These are phyloP conservation scores for Cicer chorassanicum DNA, from an alignment of 306 rosid species.

Conservation along the genomic window DNA sequence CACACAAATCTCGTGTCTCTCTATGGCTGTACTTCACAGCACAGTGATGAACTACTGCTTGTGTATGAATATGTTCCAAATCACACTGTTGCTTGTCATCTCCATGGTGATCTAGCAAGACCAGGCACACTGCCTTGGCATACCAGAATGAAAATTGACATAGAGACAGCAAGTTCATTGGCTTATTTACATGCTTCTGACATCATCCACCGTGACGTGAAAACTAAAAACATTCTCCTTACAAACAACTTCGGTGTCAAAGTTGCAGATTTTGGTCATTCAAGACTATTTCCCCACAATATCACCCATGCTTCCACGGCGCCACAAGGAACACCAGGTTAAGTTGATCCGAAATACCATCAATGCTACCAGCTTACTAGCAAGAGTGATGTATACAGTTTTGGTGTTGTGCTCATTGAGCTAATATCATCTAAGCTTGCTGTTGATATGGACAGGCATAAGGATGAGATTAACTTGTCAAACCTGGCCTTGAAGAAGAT, in stretches of 20 bases:
- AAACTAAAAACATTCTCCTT: conserved; percentile 56
- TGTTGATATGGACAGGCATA: conserved; percentile 61
- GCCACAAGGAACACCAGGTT: conserved; percentile 55
- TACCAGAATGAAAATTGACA: conserved; percentile 62
- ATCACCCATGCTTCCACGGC: conserved; percentile 52
- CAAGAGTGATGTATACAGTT: conserved; percentile 58
- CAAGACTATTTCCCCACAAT: conserved; percentile 42
- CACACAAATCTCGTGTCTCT: conserved; percentile 73
- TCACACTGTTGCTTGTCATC: conserved; percentile 77
- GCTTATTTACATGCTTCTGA: conserved; percentile 79
- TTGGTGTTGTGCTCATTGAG: conserved; percentile 57
- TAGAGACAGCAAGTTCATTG: conserved; percentile 72
- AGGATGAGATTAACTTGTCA: conserved; percentile 69
- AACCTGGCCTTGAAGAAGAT: conserved; percentile 68
- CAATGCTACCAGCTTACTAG: conserved; percentile 40
- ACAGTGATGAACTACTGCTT: conserved; percentile 61
- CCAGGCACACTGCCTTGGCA: conserved; percentile 44
- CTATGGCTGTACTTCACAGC: conserved; percentile 75
- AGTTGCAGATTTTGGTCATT: conserved; percentile 55
- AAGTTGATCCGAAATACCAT: conserved; percentile 50
- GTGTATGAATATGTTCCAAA: conserved; percentile 62
- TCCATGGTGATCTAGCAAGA: conserved; percentile 53
- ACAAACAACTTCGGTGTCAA: conserved; percentile 40
- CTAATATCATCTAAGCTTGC: conserved; percentile 76
- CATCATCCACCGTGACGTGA: conserved; percentile 75